Percentiles rank a stretch among this genome's conserved stretches.
phyloP scores from a whole-genome alignment of 2,329 filamentous ascomycete species.

The Tolypocladium tundrense region DNA sequence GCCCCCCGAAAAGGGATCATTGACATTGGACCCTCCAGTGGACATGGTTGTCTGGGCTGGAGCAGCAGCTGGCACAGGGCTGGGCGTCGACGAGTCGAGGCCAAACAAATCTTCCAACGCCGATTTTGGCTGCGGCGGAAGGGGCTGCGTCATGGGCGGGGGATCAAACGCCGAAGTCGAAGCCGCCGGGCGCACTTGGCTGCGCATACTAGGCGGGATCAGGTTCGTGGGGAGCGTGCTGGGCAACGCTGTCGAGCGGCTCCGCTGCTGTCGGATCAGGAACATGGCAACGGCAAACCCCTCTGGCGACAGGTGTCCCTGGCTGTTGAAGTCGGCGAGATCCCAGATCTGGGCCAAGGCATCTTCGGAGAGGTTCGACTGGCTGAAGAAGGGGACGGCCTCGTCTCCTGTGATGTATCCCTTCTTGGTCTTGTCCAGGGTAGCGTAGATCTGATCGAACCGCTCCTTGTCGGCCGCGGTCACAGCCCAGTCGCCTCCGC shows the following conservation, averaged over 20 bases:
- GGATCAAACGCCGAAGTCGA: constrained; percentile 44
- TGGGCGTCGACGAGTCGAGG: constrained; percentile 56
- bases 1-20: constrained; percentile 52
- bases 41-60: constrained; percentile 53
- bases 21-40: constrained; percentile 61
- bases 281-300: constrained; percentile 98
- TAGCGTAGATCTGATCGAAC: constrained; percentile 79
- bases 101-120: constrained; percentile 92
- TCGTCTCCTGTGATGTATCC: constrained; percentile 90
- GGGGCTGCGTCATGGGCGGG: constrained; percentile 25
- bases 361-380: constrained; percentile 83
- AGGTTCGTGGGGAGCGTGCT: constrained; percentile 69
- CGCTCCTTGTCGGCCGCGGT: constrained; percentile 73
- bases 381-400: constrained; percentile 86
- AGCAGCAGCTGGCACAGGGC: constrained; percentile 35
- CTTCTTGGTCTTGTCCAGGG: constrained; percentile 68
- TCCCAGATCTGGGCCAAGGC: constrained; percentile 94
- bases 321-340: constrained; percentile 84
- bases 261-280: constrained; percentile 81
- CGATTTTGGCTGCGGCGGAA: constrained; percentile 53
- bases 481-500: constrained; percentile 63
- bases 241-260: constrained; percentile 54
- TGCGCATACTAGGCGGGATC: constrained; percentile 77
- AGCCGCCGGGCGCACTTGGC: constrained; percentile 40
- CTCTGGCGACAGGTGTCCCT: constrained; percentile 74